phyloP scores from a whole-genome alignment of 495 filamentous ascomycete genomes.

The Aspergillus wentii region DNA sequence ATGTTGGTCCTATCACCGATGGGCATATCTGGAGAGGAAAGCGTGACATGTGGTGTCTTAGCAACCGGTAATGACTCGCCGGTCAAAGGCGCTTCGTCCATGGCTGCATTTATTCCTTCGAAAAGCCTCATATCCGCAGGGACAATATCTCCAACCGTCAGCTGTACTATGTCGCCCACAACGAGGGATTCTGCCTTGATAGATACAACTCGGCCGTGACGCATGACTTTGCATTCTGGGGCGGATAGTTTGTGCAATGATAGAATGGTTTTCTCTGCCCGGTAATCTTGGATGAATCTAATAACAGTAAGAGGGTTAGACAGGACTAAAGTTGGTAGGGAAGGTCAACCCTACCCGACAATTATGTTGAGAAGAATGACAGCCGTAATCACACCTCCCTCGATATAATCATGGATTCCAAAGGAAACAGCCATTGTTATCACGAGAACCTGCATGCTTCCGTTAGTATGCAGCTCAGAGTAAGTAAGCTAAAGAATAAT shows the following conservation, averaged over 20 bases:
- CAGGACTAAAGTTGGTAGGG: no score
- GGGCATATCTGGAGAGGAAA: constrained; percentile 44
- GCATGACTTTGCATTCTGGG: constrained; percentile 70
- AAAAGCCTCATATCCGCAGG: constrained; percentile 67
- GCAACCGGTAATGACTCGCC: constrained; percentile 67
- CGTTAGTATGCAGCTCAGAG: no score
- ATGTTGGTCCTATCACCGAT: constrained; percentile 69
- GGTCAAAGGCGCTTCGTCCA: constrained; percentile 66
- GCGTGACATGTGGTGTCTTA: constrained; percentile 67
- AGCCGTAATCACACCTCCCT: constrained; percentile 75
- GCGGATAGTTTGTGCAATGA: constrained; percentile 72
- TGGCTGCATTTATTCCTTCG: constrained; percentile 74
- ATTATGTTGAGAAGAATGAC: constrained; percentile 79
- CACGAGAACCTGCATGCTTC: constrained; percentile 58
- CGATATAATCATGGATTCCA: constrained; percentile 73
- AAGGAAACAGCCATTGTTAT: constrained; percentile 83
- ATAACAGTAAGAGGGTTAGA: no score
- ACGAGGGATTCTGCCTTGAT: constrained; percentile 70
- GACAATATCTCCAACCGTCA: constrained; percentile 66
- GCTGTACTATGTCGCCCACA: constrained; percentile 72
- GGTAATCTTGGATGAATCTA: constrained; percentile 73
- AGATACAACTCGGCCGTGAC: constrained; percentile 60
- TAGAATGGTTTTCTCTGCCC: constrained; percentile 83
- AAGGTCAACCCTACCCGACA: constrained; percentile 46
- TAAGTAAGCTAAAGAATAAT: no score